Evolutionary conservation across 345 rosid genomes (phyloP).

Genomic region (Pelargonium nanum): DNA sequence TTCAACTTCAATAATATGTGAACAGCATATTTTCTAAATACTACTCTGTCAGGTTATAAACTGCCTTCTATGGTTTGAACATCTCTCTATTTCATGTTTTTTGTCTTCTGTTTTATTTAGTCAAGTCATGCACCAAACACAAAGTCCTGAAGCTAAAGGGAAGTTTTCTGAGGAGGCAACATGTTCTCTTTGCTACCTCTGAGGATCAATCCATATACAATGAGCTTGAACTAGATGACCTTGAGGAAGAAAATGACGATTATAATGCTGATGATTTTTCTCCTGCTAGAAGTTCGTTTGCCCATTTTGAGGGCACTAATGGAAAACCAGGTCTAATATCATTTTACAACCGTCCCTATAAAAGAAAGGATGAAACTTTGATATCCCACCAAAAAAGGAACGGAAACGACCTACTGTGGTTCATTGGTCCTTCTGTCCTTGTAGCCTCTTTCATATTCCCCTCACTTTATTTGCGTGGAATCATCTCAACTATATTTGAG

Average conservation of each 20-base stretch:
- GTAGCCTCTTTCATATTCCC: slow-evolving; percentile 89
- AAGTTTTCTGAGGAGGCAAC: slow-evolving; percentile 24
- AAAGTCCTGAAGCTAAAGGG: slow-evolving; percentile 21
- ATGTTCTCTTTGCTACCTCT: slow-evolving; percentile 25
- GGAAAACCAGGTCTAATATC: slow-evolving; percentile 81
- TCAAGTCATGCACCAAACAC: slow-evolving; percentile 18
- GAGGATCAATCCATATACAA: slow-evolving; percentile 31
- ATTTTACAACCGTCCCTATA: slow-evolving; percentile 50
- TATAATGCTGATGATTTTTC: slow-evolving; percentile 25
- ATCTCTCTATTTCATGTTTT: background rate
- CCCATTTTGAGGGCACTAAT: slow-evolving; percentile 32
- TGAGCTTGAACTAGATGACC: slow-evolving; percentile 23
- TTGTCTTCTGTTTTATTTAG: slow-evolving; percentile 22
- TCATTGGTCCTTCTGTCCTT: slow-evolving; percentile 78
- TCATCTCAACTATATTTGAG: slow-evolving; percentile 72
- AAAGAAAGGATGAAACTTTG: slow-evolving; percentile 24
- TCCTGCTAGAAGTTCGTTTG: slow-evolving; percentile 23
- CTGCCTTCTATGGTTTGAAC: background rate
- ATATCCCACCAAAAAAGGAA: slow-evolving; percentile 25
- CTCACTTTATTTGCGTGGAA: slow-evolving; percentile 61
- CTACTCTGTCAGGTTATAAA: slow-evolving; percentile 1
- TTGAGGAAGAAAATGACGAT: slow-evolving; percentile 24
- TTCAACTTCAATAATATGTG: background rate
- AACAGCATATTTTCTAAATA: background rate
- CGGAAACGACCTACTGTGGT: slow-evolving; percentile 53